These are phyloP conservation scores for Chaetoceros muelleri DNA, from an alignment of 108 stramenopile species.

Conservation along the genomic window DNA sequence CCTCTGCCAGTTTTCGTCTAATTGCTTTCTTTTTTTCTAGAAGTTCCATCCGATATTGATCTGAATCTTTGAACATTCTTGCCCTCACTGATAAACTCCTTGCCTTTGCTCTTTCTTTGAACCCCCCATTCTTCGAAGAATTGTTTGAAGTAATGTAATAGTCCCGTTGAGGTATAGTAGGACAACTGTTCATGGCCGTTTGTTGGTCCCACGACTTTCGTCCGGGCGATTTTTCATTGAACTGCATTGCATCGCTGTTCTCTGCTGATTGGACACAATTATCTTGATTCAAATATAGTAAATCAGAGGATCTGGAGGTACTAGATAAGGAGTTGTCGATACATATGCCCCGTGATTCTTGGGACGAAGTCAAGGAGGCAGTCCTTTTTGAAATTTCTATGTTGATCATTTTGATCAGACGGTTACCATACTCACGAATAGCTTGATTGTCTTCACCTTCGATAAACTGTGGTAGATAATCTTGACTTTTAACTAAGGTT, in stretches of 20 bases:
- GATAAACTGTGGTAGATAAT: slow-evolving; percentile 7
- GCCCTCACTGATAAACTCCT: neutral
- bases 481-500: slow-evolving; percentile 18
- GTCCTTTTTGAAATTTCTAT: slow-evolving; percentile 9
- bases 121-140: neutral
- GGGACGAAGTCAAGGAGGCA: slow-evolving; percentile 3
- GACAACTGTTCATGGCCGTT: neutral
- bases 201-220: neutral
- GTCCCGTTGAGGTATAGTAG: neutral
- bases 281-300: too few relatives aligned
- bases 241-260: neutral
- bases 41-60: neutral
- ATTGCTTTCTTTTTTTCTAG: neutral
- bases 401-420: slow-evolving; percentile 15
- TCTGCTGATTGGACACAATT: neutral
- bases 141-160: too few relatives aligned
- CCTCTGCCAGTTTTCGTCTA: neutral
- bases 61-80: neutral
- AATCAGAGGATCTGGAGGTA: too few relatives aligned
- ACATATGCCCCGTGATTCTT: neutral
- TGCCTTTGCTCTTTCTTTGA: neutral
- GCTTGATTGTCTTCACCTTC: slow-evolving; percentile 2
- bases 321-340: neutral
- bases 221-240: neutral
- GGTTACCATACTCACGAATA: slow-evolving; percentile 1